Percentiles rank a stretch among this genome's conserved stretches.
Conservation (phyloP, 495 filamentous ascomycete species). For the Penicillium bialowiezense region DNA sequence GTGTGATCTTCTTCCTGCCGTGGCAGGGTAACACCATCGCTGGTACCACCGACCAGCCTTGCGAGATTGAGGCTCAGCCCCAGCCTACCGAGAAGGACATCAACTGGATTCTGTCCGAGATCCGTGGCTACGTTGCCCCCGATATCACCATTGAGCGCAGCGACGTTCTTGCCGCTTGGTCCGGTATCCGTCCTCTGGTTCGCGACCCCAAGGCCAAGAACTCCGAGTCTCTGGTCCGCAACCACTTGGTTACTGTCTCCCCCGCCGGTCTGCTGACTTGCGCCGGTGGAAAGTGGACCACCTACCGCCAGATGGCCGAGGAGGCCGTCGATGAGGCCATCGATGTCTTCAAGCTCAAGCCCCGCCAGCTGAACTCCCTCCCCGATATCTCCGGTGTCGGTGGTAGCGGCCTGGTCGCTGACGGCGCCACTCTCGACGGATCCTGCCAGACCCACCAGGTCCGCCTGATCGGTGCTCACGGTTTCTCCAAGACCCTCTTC, state of each 20-base stretch:
- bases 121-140: slow-evolving; percentile 83
- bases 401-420: slow-evolving; percentile 56
- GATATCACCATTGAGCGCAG: slow-evolving; percentile 92
- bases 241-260: slow-evolving; percentile 88
- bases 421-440: slow-evolving; percentile 76
- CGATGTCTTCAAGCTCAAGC: slow-evolving; percentile 67
- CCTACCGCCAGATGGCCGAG: slow-evolving; percentile 98
- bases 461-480: slow-evolving; percentile 88
- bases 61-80: slow-evolving; percentile 76
- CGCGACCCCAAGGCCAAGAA: slow-evolving; percentile 92
- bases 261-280: slow-evolving; percentile 84
- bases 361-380: slow-evolving; percentile 54
- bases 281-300: slow-evolving; percentile 99
- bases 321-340: slow-evolving; percentile 93
- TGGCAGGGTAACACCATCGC: slow-evolving; percentile 99
- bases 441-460: slow-evolving; percentile 89
- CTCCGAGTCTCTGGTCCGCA: slow-evolving; percentile 92
- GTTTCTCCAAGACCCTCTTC: slow-evolving; percentile 92
- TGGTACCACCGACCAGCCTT: slow-evolving; percentile 89
- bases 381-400: slow-evolving; percentile 80
- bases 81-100: slow-evolving; percentile 91
- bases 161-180: slow-evolving; percentile 95
- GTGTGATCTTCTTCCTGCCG: slow-evolving; percentile 98
- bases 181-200: slow-evolving; percentile 89
- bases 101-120: slow-evolving; percentile 91